phyloP scores from a whole-genome alignment of 1,139 yeast genomes.

The Sugiyamaella japonica region DNA sequence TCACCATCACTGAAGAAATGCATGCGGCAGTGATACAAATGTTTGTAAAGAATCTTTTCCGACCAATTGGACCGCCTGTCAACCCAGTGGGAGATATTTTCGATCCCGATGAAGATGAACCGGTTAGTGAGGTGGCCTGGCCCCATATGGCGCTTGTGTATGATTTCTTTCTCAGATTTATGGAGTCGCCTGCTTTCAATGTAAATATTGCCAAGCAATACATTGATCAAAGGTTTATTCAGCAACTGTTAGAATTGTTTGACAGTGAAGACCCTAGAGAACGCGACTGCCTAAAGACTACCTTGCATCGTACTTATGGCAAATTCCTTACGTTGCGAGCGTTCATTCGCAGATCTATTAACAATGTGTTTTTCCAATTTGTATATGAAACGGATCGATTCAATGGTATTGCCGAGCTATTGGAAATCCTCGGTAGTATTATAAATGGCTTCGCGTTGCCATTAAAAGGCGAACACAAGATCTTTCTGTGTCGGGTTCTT shows the following conservation, averaged over 20 bases:
- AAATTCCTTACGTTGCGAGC: slow-evolving; percentile 88
- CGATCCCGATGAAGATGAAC: slow-evolving; percentile 99
- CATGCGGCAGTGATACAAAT: slow-evolving; percentile 83
- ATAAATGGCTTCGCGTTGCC: slow-evolving; percentile 98
- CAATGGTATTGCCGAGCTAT: slow-evolving; percentile 92
- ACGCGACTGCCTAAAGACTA: slow-evolving; percentile 91
- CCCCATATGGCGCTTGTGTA: slow-evolving; percentile 98
- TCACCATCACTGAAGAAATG: slow-evolving; percentile 87
- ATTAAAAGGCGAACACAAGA: slow-evolving; percentile 93
- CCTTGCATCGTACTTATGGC: slow-evolving; percentile 93
- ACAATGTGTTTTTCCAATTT: slow-evolving; percentile 89
- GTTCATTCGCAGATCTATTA: slow-evolving; percentile 86
- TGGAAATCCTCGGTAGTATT: slow-evolving; percentile 93
- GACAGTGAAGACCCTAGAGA: slow-evolving; percentile 97
- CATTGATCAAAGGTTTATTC: slow-evolving; percentile 87
- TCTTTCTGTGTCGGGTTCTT: slow-evolving; percentile 82
- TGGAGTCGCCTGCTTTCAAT: slow-evolving; percentile 93
- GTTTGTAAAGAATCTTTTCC: slow-evolving; percentile 85
- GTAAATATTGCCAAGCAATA: slow-evolving; percentile 91
- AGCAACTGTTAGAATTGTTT: slow-evolving; percentile 77
- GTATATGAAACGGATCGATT: slow-evolving; percentile 94
- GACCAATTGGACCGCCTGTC: slow-evolving; percentile 98
- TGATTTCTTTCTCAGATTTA: slow-evolving; percentile 87
- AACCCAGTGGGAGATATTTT: slow-evolving; percentile 94
- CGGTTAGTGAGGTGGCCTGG: slow-evolving; percentile 96